A percentile compares a stretch with the other conserved stretches of the same genome.
Conservation (phyloP, 108 stramenopile species). For the Aurantiochytrium sp. region DNA sequence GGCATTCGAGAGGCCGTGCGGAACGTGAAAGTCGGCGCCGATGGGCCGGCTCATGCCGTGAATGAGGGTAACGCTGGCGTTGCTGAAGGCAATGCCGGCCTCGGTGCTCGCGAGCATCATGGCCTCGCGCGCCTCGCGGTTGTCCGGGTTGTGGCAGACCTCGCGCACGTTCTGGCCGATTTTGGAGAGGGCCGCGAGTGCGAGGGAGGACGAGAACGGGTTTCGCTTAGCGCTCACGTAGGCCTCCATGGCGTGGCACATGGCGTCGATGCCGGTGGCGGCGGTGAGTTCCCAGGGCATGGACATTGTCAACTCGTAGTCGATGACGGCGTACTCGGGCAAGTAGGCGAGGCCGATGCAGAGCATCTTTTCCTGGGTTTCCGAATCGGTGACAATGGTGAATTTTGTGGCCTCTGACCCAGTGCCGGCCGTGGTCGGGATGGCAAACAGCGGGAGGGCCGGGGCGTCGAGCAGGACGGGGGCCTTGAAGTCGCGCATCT, state of each 20-base stretch:
- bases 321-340: constrained; percentile 60
- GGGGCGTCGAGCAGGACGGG: constrained; percentile 27
- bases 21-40: constrained; percentile 18
- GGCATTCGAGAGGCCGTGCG: constrained; percentile 26
- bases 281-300: constrained; percentile 49
- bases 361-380: constrained; percentile 58
- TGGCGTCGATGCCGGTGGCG: constrained; percentile 59
- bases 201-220: constrained; percentile 54
- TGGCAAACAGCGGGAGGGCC: constrained; percentile 56
- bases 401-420: constrained; percentile 61
- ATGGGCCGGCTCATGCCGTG: constrained; percentile 62
- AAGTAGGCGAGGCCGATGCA: constrained; percentile 53
- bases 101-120: constrained; percentile 59
- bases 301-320: constrained; percentile 50
- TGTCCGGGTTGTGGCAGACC: constrained; percentile 44
- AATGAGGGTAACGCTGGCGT: constrained; percentile 60
- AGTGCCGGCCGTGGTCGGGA: constrained; percentile 66
- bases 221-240: constrained; percentile 56
- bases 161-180: constrained; percentile 42
- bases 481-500: constrained; percentile 24
- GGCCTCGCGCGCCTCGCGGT: constrained; percentile 55
- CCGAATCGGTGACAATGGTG: constrained; percentile 59
- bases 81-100: constrained; percentile 64
- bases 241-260: constrained; percentile 63
- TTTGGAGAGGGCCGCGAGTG: constrained; percentile 56